A percentile compares a stretch with the other conserved stretches of the same genome.
Conservation (phyloP, 805 yeast species). For the Barnettozyma salicaria region DNA sequence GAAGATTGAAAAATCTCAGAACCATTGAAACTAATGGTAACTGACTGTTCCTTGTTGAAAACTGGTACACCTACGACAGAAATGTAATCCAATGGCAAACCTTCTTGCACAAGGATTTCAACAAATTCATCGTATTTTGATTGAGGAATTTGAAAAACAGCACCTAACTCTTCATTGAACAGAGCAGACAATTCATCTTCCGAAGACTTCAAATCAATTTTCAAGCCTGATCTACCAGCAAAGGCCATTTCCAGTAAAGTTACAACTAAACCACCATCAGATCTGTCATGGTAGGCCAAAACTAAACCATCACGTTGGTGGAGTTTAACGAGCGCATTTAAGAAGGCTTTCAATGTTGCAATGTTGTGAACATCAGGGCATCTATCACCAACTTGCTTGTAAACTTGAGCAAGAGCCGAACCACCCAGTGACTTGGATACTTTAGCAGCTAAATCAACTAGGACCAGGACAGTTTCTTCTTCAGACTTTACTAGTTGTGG, state of each 20-base stretch:
- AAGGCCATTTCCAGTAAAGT: constrained; percentile 94
- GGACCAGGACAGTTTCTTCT: constrained; percentile 58
- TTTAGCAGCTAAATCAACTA: constrained; percentile 69
- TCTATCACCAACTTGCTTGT: constrained; percentile 74
- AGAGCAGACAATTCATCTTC: constrained; percentile 46
- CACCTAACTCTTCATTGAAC: constrained; percentile 93
- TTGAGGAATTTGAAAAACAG: constrained; percentile 79
- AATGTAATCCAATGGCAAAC: constrained; percentile 50
- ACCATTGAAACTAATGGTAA: constrained; percentile 45
- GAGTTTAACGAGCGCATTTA: constrained; percentile 61
- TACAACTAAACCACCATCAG: constrained; percentile 92
- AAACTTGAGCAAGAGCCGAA: constrained; percentile 92
- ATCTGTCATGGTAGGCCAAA: constrained; percentile 88
- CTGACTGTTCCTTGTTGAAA: constrained; percentile 45
- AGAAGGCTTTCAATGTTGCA: constrained; percentile 56
- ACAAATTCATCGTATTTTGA: constrained; percentile 50
- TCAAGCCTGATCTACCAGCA: constrained; percentile 85
- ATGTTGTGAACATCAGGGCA: constrained; percentile 80
- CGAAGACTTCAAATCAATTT: constrained; percentile 39
- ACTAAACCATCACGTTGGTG: constrained; percentile 58
- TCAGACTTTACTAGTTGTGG: constrained; percentile 58
- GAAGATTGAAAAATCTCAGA: constrained; percentile 41
- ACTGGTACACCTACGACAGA: constrained; percentile 66
- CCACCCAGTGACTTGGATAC: constrained; percentile 69
- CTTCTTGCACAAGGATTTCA: constrained; percentile 48